phyloP scores from a whole-genome alignment of 257 asterid genomes.

The Scutellaria galericulata region DNA sequence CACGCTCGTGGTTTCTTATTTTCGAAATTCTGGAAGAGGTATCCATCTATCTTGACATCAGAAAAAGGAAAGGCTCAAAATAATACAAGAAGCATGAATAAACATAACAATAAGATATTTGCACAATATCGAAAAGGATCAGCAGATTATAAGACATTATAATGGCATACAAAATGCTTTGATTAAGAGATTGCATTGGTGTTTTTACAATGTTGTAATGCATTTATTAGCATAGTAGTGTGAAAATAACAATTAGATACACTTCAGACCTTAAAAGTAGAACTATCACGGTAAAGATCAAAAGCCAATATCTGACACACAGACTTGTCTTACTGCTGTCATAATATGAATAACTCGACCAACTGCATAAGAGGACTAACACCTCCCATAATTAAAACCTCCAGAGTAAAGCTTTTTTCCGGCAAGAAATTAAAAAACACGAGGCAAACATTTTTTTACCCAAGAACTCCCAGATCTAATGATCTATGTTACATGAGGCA shows the following conservation, averaged over 20 bases:
- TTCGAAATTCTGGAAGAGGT: slow-evolving; percentile 90
- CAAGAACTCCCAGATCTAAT: slow-evolving; percentile 8
- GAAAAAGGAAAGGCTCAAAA: slow-evolving; percentile 45
- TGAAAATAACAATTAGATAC: slow-evolving; percentile 5
- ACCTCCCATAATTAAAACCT: slow-evolving; percentile 1
- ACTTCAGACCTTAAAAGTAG: slow-evolving; percentile 8
- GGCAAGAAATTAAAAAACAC: slow-evolving; percentile 8
- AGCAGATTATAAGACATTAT: slow-evolving; percentile 26
- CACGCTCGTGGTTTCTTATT: slow-evolving; percentile 92
- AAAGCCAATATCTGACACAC: background rate
- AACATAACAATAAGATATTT: slow-evolving; percentile 28
- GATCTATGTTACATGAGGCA: background rate
- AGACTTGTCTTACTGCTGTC: slow-evolving; percentile 24
- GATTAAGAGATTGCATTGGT: slow-evolving; percentile 16
- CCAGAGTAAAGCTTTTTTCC: too few species aligned
- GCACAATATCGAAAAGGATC: slow-evolving; percentile 24
- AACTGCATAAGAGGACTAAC: slow-evolving; percentile 13
- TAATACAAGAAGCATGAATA: slow-evolving; percentile 20
- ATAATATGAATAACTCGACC: slow-evolving; percentile 20
- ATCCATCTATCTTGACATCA: slow-evolving; percentile 96
- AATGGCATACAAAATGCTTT: slow-evolving; percentile 9
- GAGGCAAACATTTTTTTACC: background rate
- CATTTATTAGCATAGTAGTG: slow-evolving; percentile 1
- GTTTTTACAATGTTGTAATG: slow-evolving; percentile 4
- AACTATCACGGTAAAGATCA: slow-evolving; percentile 23